phyloP scores from a whole-genome alignment of 2,329 filamentous ascomycete genomes.

The Berkeleyomyces rouxiae region DNA sequence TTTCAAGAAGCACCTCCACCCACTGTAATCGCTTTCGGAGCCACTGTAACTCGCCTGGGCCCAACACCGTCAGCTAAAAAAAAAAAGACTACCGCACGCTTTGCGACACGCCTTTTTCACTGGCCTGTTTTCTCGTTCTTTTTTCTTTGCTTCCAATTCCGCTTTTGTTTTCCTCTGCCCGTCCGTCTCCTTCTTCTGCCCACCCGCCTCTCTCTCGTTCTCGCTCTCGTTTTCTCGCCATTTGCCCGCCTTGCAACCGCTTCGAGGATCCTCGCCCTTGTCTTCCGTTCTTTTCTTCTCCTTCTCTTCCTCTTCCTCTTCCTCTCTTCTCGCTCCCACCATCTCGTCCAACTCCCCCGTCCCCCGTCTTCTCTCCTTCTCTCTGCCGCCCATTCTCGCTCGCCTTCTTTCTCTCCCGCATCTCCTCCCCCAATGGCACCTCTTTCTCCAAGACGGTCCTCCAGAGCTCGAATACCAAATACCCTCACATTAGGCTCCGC shows the following conservation, averaged over 20 bases:
- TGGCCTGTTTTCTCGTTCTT: background rate
- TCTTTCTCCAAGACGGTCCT: conserved; percentile 68
- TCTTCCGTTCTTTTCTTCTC: conserved; percentile 18
- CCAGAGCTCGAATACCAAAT: conserved; percentile 66
- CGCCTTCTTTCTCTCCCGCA: conserved; percentile 20
- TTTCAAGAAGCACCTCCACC: no score
- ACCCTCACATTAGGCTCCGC: conserved; percentile 39
- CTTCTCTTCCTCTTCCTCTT: conserved; percentile 14
- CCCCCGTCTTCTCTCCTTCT: conserved; percentile 18
- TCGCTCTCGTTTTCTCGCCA: background rate
- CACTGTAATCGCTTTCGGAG: no score
- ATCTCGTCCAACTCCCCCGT: conserved; percentile 2
- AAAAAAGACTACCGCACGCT: no score
- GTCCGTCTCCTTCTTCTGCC: background rate
- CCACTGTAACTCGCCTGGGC: no score
- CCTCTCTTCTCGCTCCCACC: conserved; percentile 20
- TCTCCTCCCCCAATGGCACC: conserved; percentile 36
- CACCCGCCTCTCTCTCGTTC: background rate
- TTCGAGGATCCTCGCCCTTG: background rate
- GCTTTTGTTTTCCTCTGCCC: background rate
- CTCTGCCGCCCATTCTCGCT: conserved; percentile 18
- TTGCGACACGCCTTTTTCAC: no score
- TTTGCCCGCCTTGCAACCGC: background rate
- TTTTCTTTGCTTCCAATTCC: background rate
- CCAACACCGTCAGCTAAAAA: no score